Percentiles rank a stretch among this genome's conserved stretches.
Conservation (phyloP, 768 basidiomycete species). For the Macrocybe gigantea region DNA sequence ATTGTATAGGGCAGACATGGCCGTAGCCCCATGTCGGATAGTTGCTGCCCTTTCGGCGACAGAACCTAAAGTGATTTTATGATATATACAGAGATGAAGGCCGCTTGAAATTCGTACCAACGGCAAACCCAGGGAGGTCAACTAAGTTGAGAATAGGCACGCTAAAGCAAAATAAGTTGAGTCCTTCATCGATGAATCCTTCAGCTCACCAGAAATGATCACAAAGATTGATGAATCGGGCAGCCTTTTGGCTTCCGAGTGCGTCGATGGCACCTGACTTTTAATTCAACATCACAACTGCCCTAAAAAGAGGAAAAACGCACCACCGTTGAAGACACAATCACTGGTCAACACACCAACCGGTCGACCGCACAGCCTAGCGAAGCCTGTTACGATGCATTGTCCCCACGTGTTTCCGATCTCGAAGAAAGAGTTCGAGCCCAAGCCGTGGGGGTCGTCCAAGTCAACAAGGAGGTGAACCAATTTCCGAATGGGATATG, state of each 20-base stretch:
- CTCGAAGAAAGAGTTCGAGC: slow-evolving; percentile 24
- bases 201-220: slow-evolving; percentile 30
- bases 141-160: slow-evolving; percentile 34
- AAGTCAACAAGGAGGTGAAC: slow-evolving; percentile 28
- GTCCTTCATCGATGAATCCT: neutral
- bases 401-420: slow-evolving; percentile 31
- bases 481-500: slow-evolving; percentile 30
- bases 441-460: neutral
- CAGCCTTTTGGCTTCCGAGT: slow-evolving; percentile 31
- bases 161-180: slow-evolving; percentile 9
- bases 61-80: slow-evolving; percentile 14
- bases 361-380: slow-evolving; percentile 27
- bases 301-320: neutral
- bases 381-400: slow-evolving; percentile 32
- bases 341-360: slow-evolving; percentile 32
- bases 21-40: slow-evolving; percentile 31
- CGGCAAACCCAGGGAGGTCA: slow-evolving; percentile 34
- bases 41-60: slow-evolving; percentile 31
- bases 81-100: too few species aligned
- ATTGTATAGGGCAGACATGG: slow-evolving; percentile 31
- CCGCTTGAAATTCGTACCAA: slow-evolving; percentile 16
- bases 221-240: slow-evolving; percentile 31
- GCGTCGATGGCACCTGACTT: slow-evolving; percentile 31
- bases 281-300: neutral
- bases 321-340: slow-evolving; percentile 32